Evolutionary conservation across 75 land plant species (phyloP), one percentile per base, ranked within the genome.

Genomic region (Picea sitchensis): DNA sequence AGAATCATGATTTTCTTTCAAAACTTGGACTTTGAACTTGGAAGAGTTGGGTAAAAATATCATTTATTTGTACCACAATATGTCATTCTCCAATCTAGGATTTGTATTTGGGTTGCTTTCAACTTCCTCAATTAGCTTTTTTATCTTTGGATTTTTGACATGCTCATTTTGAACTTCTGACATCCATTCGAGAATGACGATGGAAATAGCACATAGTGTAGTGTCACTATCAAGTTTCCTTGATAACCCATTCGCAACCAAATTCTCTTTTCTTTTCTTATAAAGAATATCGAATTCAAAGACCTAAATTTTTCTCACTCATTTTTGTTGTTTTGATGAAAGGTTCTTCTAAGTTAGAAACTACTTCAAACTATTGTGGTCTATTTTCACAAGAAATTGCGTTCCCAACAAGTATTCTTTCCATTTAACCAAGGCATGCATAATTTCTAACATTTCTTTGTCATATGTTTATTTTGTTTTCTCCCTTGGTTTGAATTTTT

Each of bases 341-440:
- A n/a, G 47, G 2, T 41, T 38, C 15, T 7, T 38, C 3, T 74
- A 6, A n/a, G 26, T 34, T 20, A 31, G 14, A 34, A 74, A 41
- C 13, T 74, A 74, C 54, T 74, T 74, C 14, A 74, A n/a, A 14
- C 76, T 41, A 8, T 12, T 0, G 18, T 74, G 76, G 38, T 74
- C 76, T 14, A 1, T 74, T 13, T 15, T 38, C 5, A 74, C 62
- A 44, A 18, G 77, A 59, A 59, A 59, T 18, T 59, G 17, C 3
- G 0, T 14, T 13, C 76, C 76, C 7, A 44, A 74, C 56, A 74
- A 41, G 38, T 38, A 74, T n/a, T 74, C 3, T 5, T 36, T 31
- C 76, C 76, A 74, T 14, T 74, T 74, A 14, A 32, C n/a, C 17
- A 74, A 21, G 12, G 51, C 76, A 74, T 41, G 76, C 23, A 74